phyloP scores from a whole-genome alignment of 1,139 yeast genomes.

The Blastobotrys proliferans region DNA sequence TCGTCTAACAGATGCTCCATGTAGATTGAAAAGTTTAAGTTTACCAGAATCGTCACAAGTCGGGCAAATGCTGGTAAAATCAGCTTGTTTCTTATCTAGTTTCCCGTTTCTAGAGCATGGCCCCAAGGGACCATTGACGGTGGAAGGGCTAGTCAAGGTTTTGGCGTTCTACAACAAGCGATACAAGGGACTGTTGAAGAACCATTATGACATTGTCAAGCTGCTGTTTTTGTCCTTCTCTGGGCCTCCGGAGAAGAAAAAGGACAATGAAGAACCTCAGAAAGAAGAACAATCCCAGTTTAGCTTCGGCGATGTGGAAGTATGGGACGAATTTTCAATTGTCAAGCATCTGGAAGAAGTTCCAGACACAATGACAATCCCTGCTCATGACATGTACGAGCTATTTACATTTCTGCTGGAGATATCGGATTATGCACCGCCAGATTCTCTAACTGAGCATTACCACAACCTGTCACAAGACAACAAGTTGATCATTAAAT shows the following conservation, averaged over 20 bases:
- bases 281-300: slow-evolving; percentile 10
- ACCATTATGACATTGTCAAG: slow-evolving; percentile 35
- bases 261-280: neutral
- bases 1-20: neutral
- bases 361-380: slow-evolving; percentile 22
- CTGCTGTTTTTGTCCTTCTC: slow-evolving; percentile 42
- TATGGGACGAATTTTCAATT: slow-evolving; percentile 32
- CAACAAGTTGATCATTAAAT: slow-evolving; percentile 4
- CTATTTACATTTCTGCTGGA: slow-evolving; percentile 28
- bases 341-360: slow-evolving; percentile 22
- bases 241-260: neutral
- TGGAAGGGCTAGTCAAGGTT: slow-evolving; percentile 43
- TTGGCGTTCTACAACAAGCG: slow-evolving; percentile 40
- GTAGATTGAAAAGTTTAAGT: slow-evolving; percentile 25
- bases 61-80: slow-evolving; percentile 33
- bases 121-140: slow-evolving; percentile 35
- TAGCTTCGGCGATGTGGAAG: slow-evolving; percentile 21
- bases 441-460: too few relatives aligned
- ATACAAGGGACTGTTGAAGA: slow-evolving; percentile 34
- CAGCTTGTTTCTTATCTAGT: slow-evolving; percentile 37
- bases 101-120: slow-evolving; percentile 44
- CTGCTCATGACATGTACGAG: slow-evolving; percentile 25
- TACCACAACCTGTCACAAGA: slow-evolving; percentile 7
- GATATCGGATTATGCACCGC: slow-evolving; percentile 21
- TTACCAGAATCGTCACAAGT: slow-evolving; percentile 32